Percentiles rank a stretch among this genome's conserved stretches.
Evolutionary conservation across 2,329 filamentous ascomycete species (phyloP).

Genomic region (Aspergillus proliferans): DNA sequence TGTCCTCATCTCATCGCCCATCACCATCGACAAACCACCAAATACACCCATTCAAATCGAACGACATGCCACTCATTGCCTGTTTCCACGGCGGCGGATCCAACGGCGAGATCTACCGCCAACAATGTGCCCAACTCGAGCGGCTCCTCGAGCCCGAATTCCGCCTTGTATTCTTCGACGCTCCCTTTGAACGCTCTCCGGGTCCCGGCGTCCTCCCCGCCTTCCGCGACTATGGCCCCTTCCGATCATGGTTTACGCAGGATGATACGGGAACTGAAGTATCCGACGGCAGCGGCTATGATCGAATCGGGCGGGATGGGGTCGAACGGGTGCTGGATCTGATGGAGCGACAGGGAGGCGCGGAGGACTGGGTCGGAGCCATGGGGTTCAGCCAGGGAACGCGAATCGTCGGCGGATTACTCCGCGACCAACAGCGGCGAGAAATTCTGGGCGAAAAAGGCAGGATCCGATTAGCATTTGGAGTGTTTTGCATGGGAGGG

Average conservation of each 20-base stretch:
- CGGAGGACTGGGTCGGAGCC: slow-evolving; percentile 12
- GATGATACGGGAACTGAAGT: slow-evolving; percentile 5
- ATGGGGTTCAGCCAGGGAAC: slow-evolving; percentile 20
- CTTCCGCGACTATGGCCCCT: slow-evolving; percentile 12
- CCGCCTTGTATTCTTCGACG: slow-evolving; percentile 17
- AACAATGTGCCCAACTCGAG: slow-evolving; percentile 14
- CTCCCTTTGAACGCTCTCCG: slow-evolving; percentile 9
- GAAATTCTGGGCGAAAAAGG: background rate
- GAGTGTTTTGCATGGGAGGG: slow-evolving; percentile 15
- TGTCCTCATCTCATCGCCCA: background rate
- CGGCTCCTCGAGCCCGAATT: slow-evolving; percentile 10
- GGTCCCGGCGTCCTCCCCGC: slow-evolving; percentile 17
- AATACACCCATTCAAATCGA: background rate
- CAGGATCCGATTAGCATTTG: slow-evolving; percentile 9
- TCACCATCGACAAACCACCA: background rate
- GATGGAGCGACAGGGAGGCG: slow-evolving; percentile 7
- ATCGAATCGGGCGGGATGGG: slow-evolving; percentile 10
- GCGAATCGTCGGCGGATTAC: slow-evolving; percentile 11
- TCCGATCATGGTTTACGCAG: slow-evolving; percentile 15
- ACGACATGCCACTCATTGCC: slow-evolving; percentile 13
- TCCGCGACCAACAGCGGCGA: slow-evolving; percentile 16
- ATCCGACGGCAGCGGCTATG: slow-evolving; percentile 15
- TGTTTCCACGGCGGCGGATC: slow-evolving; percentile 20
- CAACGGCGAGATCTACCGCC: slow-evolving; percentile 10
- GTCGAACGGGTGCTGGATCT: slow-evolving; percentile 13